These are phyloP conservation scores for Adansonia rubrostipa DNA, from an alignment of 441 rosid species.

Conservation along the genomic window DNA sequence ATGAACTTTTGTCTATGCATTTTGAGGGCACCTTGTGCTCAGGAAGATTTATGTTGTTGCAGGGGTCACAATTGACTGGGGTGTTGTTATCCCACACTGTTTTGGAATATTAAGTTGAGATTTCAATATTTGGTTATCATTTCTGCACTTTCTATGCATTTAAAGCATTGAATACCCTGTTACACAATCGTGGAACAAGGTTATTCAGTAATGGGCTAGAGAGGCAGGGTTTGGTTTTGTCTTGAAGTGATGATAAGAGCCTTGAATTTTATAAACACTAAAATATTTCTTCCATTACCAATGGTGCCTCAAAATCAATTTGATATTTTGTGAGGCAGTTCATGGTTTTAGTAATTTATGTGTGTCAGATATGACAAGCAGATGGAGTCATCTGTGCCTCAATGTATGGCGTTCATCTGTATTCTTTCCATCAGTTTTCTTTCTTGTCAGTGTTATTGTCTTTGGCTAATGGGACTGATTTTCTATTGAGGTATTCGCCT, in stretches of 20 bases:
- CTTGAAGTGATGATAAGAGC: not conserved
- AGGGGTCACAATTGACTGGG: not conserved
- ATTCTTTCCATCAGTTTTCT: not conserved
- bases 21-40: not conserved
- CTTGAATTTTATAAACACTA: not conserved
- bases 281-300: not conserved
- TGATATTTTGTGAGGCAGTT: not conserved
- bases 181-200: not conserved
- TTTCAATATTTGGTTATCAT: not conserved
- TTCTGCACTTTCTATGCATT: not conserved
- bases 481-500: not conserved
- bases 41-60: not conserved
- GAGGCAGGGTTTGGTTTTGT: not conserved
- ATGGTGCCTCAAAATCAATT: not conserved
- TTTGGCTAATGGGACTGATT: not conserved
- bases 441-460: not conserved
- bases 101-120: not conserved
- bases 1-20: conserved; percentile 17
- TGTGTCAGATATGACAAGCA: not conserved
- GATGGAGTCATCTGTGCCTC: not conserved
- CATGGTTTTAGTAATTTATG: not conserved
- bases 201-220: not conserved
- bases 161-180: not conserved
- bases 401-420: not conserved
- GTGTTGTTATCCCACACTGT: not conserved